Percentiles rank a stretch among this genome's conserved stretches.
These are phyloP conservation scores for Leonotis leonurus DNA, from an alignment of 257 asterid genomes.

Conservation along the genomic window DNA sequence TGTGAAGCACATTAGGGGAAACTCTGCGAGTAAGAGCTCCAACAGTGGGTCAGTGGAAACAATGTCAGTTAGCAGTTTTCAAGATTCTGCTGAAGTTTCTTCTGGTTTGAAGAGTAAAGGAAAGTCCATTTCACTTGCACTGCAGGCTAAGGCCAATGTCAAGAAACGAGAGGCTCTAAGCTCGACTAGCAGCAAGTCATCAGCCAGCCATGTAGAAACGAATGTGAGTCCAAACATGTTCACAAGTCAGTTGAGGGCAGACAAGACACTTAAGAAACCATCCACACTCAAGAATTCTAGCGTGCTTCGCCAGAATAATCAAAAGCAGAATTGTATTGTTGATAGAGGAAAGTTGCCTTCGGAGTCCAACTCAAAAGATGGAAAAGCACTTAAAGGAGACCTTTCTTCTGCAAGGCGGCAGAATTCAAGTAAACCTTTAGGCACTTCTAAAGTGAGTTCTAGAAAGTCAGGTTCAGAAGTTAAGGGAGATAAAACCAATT, in stretches of 20 bases:
- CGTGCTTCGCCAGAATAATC: constrained; percentile 78
- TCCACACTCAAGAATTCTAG: constrained; percentile 25
- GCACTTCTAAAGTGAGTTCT: constrained; percentile 41
- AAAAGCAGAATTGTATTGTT: constrained; percentile 61
- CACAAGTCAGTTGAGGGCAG: constrained; percentile 39
- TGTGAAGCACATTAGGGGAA: constrained; percentile 34
- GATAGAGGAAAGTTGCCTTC: constrained; percentile 52
- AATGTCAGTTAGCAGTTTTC: constrained; percentile 22
- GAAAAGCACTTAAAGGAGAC: constrained; percentile 36
- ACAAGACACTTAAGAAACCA: constrained; percentile 44
- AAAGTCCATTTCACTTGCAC: constrained; percentile 76
- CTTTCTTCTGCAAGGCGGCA: constrained; percentile 34
- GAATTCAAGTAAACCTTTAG: constrained; percentile 33
- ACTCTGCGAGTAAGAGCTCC: constrained; percentile 38
- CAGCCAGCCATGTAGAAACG: constrained; percentile 32
- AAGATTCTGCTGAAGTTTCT: constrained; percentile 40
- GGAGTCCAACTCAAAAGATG: constrained; percentile 39
- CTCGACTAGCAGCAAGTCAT: constrained; percentile 21
- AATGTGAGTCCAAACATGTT: constrained; percentile 40
- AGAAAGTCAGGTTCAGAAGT: constrained; percentile 39
- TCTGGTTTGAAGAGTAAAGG: constrained; percentile 35
- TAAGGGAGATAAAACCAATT: constrained; percentile 38
- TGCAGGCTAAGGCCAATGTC: constrained; percentile 85
- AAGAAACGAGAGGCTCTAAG: constrained; percentile 63
- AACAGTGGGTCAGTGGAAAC: constrained; percentile 33